A percentile compares a stretch with the other conserved stretches of the same genome.
Evolutionary conservation across 2,329 filamentous ascomycete species (phyloP).

Genomic region (Aspergillus pseudoglaucus): DNA sequence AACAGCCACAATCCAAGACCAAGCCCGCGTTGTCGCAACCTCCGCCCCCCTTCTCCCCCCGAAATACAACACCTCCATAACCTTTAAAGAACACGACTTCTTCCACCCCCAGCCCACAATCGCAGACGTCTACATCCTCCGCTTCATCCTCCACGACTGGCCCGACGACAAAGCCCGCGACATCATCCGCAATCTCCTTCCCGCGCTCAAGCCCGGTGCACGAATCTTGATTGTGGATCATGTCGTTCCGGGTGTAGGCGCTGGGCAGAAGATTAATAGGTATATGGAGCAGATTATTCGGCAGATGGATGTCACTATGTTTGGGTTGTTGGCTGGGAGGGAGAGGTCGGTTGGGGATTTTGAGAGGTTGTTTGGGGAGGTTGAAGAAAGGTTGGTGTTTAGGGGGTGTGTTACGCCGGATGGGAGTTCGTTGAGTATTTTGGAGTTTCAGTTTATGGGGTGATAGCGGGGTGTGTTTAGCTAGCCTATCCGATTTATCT

Average conservation of each 20-base stretch:
- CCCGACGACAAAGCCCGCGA: conserved; percentile 1
- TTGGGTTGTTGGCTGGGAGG: not conserved
- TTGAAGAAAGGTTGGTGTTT: not conserved
- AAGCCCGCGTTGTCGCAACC: not conserved
- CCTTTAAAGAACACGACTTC: conserved; percentile 2
- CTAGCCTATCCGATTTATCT: too few relatives aligned
- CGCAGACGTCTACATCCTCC: conserved; percentile 1
- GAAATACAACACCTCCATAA: not conserved
- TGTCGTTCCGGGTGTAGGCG: not conserved
- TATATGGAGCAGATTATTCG: not conserved
- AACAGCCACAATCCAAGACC: conserved; percentile 1
- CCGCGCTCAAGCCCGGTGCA: not conserved
- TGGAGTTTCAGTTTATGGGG: not conserved
- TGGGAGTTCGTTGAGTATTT: not conserved
- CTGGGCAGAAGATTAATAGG: not conserved
- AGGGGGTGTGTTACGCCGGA: not conserved
- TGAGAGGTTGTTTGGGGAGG: not conserved
- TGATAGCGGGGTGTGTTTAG: not conserved
- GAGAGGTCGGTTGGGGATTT: not conserved
- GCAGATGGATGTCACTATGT: not conserved
- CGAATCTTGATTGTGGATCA: not conserved
- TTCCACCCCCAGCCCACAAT: not conserved
- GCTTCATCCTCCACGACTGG: conserved; percentile 4
- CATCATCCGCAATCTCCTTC: not conserved
- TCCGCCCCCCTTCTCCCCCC: not conserved